These are phyloP conservation scores for Phytophthora agathidicida DNA, from an alignment of 352 stramenopile genomes.

Conservation along the genomic window DNA sequence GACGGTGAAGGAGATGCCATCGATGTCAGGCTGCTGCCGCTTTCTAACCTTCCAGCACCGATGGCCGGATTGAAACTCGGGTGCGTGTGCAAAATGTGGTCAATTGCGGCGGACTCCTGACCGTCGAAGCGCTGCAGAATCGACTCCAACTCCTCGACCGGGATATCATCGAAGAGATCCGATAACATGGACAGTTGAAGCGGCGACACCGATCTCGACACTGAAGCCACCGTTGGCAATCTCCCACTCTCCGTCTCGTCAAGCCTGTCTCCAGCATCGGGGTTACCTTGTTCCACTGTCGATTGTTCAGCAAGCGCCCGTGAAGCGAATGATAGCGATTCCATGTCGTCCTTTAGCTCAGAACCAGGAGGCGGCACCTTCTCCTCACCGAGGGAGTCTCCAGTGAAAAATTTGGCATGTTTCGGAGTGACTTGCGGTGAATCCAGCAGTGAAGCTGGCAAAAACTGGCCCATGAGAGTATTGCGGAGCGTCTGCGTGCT, in stretches of 20 bases:
- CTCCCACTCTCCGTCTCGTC: slow-evolving; percentile 35
- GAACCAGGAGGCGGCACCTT: slow-evolving; percentile 32
- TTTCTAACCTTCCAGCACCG: slow-evolving; percentile 31
- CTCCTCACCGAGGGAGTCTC: slow-evolving; percentile 28
- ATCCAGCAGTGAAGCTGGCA: slow-evolving; percentile 80
- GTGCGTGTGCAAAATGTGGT: slow-evolving; percentile 70
- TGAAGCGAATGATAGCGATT: slow-evolving; percentile 41
- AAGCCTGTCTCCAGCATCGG: slow-evolving; percentile 33
- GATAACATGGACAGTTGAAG: slow-evolving; percentile 67
- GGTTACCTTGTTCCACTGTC: slow-evolving; percentile 31
- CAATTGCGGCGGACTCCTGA: slow-evolving; percentile 65
- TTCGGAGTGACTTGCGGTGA: slow-evolving; percentile 83
- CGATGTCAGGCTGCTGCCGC: slow-evolving; percentile 14
- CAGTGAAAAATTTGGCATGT: slow-evolving; percentile 36
- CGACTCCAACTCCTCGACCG: slow-evolving; percentile 63
- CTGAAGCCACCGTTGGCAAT: slow-evolving; percentile 12
- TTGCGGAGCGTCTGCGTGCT: slow-evolving; percentile 66
- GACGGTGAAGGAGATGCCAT: slow-evolving; percentile 32
- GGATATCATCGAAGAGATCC: slow-evolving; percentile 77
- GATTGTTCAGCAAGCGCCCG: slow-evolving; percentile 13
- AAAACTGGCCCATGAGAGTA: slow-evolving; percentile 80
- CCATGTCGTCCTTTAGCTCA: slow-evolving; percentile 28
- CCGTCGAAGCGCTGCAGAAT: slow-evolving; percentile 54
- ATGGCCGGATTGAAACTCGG: slow-evolving; percentile 72
- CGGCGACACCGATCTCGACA: slow-evolving; percentile 39